These are phyloP conservation scores for Aspergillus piperis DNA, from an alignment of 2,329 filamentous ascomycete genomes.

Conservation along the genomic window DNA sequence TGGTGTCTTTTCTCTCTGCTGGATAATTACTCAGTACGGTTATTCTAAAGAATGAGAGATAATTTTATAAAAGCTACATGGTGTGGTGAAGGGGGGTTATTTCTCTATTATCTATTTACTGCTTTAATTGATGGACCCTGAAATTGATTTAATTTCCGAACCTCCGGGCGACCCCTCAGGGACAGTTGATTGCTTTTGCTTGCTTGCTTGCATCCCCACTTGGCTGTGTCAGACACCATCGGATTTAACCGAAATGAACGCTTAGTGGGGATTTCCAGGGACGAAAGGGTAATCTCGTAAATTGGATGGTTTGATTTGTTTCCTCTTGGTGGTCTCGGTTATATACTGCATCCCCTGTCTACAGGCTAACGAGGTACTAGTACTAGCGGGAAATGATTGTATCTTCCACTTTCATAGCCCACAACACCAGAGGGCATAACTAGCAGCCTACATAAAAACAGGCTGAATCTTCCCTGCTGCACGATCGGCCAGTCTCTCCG, in stretches of 20 bases:
- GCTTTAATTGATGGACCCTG: not conserved
- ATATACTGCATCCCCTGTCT: too few species aligned
- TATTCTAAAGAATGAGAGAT: too few species aligned
- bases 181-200: not conserved
- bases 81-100: too few species aligned
- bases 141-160: not conserved
- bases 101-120: too few species aligned
- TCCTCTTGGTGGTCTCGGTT: not conserved
- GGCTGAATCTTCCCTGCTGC: conserved; percentile 46
- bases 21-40: too few species aligned
- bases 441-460: conserved; percentile 32
- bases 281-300: not conserved
- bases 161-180: not conserved
- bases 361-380: too few species aligned
- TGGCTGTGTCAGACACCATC: not conserved
- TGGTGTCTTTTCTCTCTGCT: not conserved
- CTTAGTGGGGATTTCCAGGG: not conserved
- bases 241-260: not conserved
- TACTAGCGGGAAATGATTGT: too few species aligned
- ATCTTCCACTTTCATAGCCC: too few species aligned
- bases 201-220: not conserved
- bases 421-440: not conserved
- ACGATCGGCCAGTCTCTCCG: conserved; percentile 49
- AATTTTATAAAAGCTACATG: too few species aligned
- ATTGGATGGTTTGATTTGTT: not conserved